Conservation (phyloP, 306 rosid species). For the Lathyrus oleraceus region DNA sequence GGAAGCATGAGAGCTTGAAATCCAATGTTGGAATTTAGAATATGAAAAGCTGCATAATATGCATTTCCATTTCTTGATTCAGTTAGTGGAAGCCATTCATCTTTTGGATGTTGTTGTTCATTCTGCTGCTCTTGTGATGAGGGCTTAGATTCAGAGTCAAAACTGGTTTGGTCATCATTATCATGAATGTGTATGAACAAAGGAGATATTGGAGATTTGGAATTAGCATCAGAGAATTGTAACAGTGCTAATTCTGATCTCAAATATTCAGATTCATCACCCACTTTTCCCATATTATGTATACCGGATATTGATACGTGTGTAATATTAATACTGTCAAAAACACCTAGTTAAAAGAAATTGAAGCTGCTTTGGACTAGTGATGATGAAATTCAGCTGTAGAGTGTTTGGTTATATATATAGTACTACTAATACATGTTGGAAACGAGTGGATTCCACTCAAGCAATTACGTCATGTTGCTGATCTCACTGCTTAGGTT, state of each 20-base stretch:
- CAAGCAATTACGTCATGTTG: conserved; percentile 12
- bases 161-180: neutral
- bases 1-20: conserved; percentile 68
- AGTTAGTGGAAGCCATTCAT: conserved; percentile 67
- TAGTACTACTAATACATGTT: neutral
- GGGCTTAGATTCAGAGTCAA: neutral
- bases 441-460: conserved; percentile 7
- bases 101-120: conserved; percentile 35
- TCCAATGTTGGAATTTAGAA: conserved; percentile 57
- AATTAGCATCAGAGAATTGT: neutral
- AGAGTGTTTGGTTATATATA: neutral
- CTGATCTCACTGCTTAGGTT: conserved; percentile 21
- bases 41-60: conserved; percentile 43
- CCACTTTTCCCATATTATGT: conserved; percentile 24
- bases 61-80: conserved; percentile 59
- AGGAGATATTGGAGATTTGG: conserved; percentile 31
- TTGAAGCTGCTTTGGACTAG: neutral
- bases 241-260: conserved; percentile 21
- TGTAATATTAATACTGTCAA: neutral
- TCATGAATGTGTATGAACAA: conserved; percentile 5
- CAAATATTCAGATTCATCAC: neutral
- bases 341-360: neutral
- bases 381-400: neutral
- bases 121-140: neutral
- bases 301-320: too few relatives aligned